A percentile compares a stretch with the other conserved stretches of the same genome.
Conservation (phyloP, 345 rosid species). For the Crucihimalaya himalaica region DNA sequence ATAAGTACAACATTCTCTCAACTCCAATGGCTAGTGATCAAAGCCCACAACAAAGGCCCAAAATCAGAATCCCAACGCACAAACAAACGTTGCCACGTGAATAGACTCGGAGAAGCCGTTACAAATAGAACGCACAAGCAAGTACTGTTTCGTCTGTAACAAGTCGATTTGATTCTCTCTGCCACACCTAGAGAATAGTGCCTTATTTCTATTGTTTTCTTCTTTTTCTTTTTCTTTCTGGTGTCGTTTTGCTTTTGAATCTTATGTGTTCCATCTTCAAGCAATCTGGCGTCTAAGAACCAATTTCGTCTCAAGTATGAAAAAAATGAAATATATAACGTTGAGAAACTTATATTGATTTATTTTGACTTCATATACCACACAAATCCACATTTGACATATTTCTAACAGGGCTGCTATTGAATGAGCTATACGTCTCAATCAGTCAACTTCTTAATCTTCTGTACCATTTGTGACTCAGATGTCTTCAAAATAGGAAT, state of each 20-base stretch:
- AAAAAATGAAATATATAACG: background rate
- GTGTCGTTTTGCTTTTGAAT: background rate
- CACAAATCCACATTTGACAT: background rate
- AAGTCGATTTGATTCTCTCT: conserved; percentile 12
- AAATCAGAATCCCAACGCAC: background rate
- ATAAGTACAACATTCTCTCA: background rate
- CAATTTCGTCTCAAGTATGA: background rate
- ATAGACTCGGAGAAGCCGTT: background rate
- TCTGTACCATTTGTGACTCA: background rate
- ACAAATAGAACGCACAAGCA: background rate
- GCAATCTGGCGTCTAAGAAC: background rate
- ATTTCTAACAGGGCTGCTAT: background rate
- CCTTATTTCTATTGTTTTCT: background rate
- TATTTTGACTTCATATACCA: background rate
- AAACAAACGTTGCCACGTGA: conserved; percentile 9
- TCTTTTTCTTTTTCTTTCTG: background rate
- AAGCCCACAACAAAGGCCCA: conserved; percentile 9
- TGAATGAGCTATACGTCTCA: background rate
- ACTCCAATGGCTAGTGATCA: background rate
- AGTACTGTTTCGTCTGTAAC: background rate
- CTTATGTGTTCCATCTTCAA: background rate
- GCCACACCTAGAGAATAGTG: background rate
- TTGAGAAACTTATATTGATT: background rate
- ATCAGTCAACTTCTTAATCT: background rate
- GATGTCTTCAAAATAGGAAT: background rate